These are phyloP conservation scores for Amanita molliuscula DNA, from an alignment of 768 basidiomycete genomes.

Conservation along the genomic window DNA sequence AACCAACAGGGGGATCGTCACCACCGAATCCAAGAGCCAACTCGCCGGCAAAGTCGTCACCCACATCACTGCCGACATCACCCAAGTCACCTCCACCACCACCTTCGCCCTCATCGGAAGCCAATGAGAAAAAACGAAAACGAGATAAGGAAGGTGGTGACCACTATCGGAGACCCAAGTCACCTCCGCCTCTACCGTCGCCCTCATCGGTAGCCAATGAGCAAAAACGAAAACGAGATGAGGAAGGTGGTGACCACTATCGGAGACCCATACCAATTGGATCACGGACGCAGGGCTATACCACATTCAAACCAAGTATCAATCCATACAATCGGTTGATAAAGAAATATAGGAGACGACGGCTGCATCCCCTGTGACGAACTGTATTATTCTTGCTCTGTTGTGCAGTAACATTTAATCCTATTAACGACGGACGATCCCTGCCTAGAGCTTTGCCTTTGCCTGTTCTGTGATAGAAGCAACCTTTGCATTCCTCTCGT, in stretches of 20 bases:
- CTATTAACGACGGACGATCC: background rate
- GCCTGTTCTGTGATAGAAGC: constrained; percentile 29
- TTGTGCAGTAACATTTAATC: constrained; percentile 8
- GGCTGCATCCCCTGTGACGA: constrained; percentile 1
- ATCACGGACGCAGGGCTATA: constrained; percentile 1
- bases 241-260: constrained; percentile 14
- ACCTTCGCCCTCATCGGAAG: background rate
- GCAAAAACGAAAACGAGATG: constrained; percentile 12
- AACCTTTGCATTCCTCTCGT: constrained; percentile 29
- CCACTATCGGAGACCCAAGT: constrained; percentile 1
- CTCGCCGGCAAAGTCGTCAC: background rate
- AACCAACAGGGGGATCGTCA: too few relatives aligned
- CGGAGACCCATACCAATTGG: background rate
- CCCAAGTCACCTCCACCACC: background rate
- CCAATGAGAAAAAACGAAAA: constrained; percentile 5
- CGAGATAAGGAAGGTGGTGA: constrained; percentile 17
- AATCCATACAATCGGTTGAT: constrained; percentile 10
- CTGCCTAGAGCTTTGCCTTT: constrained; percentile 39
- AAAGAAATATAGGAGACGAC: constrained; percentile 7
- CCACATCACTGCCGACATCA: background rate
- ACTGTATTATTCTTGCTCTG: constrained; percentile 4
- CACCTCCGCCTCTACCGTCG: background rate
- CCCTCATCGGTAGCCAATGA: background rate
- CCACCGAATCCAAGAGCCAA: background rate
- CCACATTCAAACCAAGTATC: background rate